Base-by-base conservation (phyloP, 78 protist species). In the Dictyostelium citrinum region DNA sequence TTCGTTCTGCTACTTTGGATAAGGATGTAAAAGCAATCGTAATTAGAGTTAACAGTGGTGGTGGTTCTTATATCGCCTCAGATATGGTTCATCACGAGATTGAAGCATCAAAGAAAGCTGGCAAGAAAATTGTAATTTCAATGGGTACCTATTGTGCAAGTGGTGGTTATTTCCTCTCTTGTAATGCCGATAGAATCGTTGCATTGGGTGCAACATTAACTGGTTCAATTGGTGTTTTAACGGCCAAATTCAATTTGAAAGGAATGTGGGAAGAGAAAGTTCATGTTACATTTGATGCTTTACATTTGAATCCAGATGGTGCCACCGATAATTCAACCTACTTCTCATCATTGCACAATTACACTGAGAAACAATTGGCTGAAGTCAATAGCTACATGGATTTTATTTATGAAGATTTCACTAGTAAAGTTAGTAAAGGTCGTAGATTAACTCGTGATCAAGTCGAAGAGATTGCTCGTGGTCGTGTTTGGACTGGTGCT, bases 181-280 rank as follows among this genome's bases (percentile, higher is more conserved):
- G 90, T 61, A 67, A 67, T 64, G 96, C 96, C 33, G 96, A 93
- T 37, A 81, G 35, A 33, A 93, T 93, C 35, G 68, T 93, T 31
- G 84, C 91, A n/a, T 39, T 24, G 35, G 33, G 27, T 12, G 82
- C 84, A 16, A 93, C 96, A 1, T 20, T 93, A 27, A 93, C 96
- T 22, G 96, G 96, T 71, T 43, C 77, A 4, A 93, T 93, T 45
- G 96, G 96, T 84, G 96, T 93, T 5, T 33, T 93, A 14, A 31
- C 49, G 39, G 90, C 81, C 10, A 90, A 90, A 43, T 33, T 90
- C 68, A 82, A 83, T 37, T n/a, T 68, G 10, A 60, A 39, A 75
- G 29, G 27, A 24, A 33, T 80, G 64, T 29, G 49, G 60, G 33
- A 64, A 11, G 82, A 90, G 35, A 90, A 90, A 22, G 20, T 79